Evolutionary conservation across 2,329 filamentous ascomycete species (phyloP), one percentile per base, ranked within the genome.

Genomic region (Blastomyces emzantsi): DNA sequence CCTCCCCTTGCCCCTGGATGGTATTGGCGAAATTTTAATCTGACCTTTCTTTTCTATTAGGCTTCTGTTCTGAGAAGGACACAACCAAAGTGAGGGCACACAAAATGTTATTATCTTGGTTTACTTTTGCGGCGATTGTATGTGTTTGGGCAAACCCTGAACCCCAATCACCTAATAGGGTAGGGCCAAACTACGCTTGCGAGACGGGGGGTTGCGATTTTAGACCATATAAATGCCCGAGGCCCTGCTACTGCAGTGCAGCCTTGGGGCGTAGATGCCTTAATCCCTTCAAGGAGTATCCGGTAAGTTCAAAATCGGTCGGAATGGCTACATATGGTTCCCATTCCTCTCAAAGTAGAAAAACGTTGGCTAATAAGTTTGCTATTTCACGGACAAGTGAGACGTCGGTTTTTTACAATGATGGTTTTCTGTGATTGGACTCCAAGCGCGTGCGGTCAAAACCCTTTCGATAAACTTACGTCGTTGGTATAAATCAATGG

Each of bases 161-260:
- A 22, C 28, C 33, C 13, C 54, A 39, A 56, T 56, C 30, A 6
- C 54, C 54, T n/a, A 39, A 56, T 13, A 39, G 6, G 19, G 11
- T 56, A 22, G 30, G 30, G 19, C 28, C 54, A 56, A 39, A 56
- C 30, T 36, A 56, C 54, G 30, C 54, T 56, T 56, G 54, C 30
- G 28, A 56, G 54, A 56, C 30, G 17, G 52, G 52, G 9, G 19
- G 5, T 56, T 56, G 52, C 30, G 11, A 56, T 36, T 19, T 22
- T 33, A 39, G n/a, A 1, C 30, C 28, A 36, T 56, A 8, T n/a
- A 59, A 13, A 59, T 59, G 41, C n/a, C 56, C 36, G 25, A 59
- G 39, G 22, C 59, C 25, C 13, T 52, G 59, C 17, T 61, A 52
- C 45, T 61, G 59, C 45, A 39, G 45, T 47, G 17, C n/a, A 22